Evolutionary conservation across 2,329 filamentous ascomycete genomes (phyloP), one percentile per base, ranked within the genome.

Genomic region (Paradendryphiella salina): DNA sequence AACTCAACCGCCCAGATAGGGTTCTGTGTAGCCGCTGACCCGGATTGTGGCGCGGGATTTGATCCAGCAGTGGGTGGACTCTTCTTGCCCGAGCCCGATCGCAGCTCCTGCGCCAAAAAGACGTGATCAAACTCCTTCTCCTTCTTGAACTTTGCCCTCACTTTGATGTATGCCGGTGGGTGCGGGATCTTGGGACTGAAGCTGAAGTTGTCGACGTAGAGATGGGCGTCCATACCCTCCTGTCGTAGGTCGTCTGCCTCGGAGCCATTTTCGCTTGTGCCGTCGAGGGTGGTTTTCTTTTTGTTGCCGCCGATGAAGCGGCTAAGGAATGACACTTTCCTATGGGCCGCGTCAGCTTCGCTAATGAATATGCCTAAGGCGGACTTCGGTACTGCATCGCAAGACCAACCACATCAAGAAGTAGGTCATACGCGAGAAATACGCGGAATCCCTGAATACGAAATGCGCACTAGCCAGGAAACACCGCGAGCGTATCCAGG

Each of bases 1-100:
- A 97, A 97, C 65, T 94, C 89, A 57, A 90, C 84, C 0, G 93
- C 87, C 94, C 94, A 99, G 28, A 96, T 86, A 0, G 94, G 91
- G 53, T 88, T 79, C 41, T 79, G 79, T 33, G 44, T 61, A 2
- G 64, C 67, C 4, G 69, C 69, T 5, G 68, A 59, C 8, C 71
- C 71, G 5, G 69, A 71, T 17, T 69, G 68, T 6, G 66, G 64
- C 1, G 56, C 63, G 20, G 68, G 63, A 50, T 64, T 66, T 1
- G 57, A 61, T 13, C 63, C 65, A 35, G 57, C 61, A 41, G 50
- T 59, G 4, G 64, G 61, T 10, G 54, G 40, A 21, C 59, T 63
- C 18, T 67, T 65, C 54, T 74, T 73, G 21, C 61, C 59, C 9
- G 64, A 57, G n/a, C 77, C 79, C 1, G 81, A 81, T n/a, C 85